Evolutionary conservation across 2,329 filamentous ascomycete species (phyloP).

Genomic region (Cryphonectria parasitica): DNA sequence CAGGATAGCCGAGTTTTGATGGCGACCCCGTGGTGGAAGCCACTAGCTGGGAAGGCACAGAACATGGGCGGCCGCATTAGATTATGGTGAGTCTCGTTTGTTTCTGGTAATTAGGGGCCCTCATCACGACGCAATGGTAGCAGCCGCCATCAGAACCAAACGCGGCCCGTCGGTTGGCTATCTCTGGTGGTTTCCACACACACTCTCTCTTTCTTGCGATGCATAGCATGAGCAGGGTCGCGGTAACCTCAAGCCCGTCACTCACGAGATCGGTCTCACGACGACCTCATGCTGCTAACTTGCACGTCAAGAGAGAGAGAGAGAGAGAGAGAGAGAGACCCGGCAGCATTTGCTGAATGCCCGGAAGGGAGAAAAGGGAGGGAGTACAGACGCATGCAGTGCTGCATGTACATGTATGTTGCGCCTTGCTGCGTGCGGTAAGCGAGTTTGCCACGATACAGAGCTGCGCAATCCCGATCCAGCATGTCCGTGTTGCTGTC

Average conservation of each 20-base stretch:
- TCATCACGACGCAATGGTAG: not conserved
- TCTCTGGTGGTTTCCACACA: not conserved
- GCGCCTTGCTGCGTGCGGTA: constrained; percentile 19
- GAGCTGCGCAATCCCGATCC: constrained; percentile 24
- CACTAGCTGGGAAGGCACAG: constrained; percentile 22
- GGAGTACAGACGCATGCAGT: constrained; percentile 11
- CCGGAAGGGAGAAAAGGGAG: not conserved
- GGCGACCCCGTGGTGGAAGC: constrained; percentile 5
- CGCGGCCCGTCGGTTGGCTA: not conserved
- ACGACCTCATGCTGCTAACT: constrained; percentile 19
- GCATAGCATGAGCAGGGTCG: not conserved
- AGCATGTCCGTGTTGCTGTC: constrained; percentile 6
- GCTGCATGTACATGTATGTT: constrained; percentile 8
- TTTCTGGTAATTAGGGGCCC: not conserved
- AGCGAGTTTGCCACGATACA: constrained; percentile 25
- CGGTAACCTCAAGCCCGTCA: not conserved
- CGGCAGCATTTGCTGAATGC: constrained; percentile 19
- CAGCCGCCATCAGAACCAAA: not conserved
- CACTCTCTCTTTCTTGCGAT: not conserved
- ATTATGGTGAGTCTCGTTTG: constrained; percentile 2
- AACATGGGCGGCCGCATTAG: constrained; percentile 22
- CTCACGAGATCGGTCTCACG: constrained; percentile 18
- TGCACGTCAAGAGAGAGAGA: constrained; percentile 1
- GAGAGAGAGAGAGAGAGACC: constrained; percentile 4
- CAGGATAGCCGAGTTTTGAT: constrained; percentile 7